Percentiles rank a stretch among this genome's conserved stretches.
These are phyloP conservation scores for Terfezia claveryi DNA, from an alignment of 495 filamentous ascomycete species.

Conservation along the genomic window DNA sequence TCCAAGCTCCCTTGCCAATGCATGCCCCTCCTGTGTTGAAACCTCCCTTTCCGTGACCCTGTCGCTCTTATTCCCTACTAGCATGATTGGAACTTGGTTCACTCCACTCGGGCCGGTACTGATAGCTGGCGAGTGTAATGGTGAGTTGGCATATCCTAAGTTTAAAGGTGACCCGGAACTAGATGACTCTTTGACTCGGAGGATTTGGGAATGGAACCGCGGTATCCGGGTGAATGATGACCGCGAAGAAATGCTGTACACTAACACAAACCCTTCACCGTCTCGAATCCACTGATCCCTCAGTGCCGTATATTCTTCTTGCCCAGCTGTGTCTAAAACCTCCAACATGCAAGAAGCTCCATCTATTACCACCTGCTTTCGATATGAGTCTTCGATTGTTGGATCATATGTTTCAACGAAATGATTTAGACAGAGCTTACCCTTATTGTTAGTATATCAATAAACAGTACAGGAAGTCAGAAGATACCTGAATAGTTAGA, in stretches of 20 bases:
- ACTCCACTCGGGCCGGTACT: slow-evolving; percentile 25
- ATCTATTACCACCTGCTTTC: slow-evolving; percentile 96
- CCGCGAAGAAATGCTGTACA: slow-evolving; percentile 93
- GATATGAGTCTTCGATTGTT: slow-evolving; percentile 91
- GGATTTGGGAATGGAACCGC: slow-evolving; percentile 88
- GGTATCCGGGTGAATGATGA: slow-evolving; percentile 88
- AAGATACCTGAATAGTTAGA: slow-evolving; percentile 77
- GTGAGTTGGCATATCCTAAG: slow-evolving; percentile 29
- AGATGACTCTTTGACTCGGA: slow-evolving; percentile 86
- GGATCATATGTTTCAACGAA: slow-evolving; percentile 86
- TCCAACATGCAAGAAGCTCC: slow-evolving; percentile 94
- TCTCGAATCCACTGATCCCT: slow-evolving; percentile 97
- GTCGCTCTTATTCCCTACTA: slow-evolving; percentile 97
- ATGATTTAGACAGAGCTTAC: slow-evolving; percentile 51
- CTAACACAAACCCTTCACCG: slow-evolving; percentile 89
- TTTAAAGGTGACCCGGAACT: slow-evolving; percentile 43
- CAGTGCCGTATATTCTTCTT: slow-evolving; percentile 95
- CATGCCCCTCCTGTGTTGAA: slow-evolving; percentile 85
- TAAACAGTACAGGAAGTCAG: slow-evolving; percentile 13
- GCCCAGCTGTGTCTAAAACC: slow-evolving; percentile 94
- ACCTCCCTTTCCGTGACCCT: slow-evolving; percentile 87
- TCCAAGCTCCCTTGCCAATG: slow-evolving; percentile 70
- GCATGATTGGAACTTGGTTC: slow-evolving; percentile 70
- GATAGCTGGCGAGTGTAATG: slow-evolving; percentile 20
- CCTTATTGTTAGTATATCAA: slow-evolving; percentile 1